Percentiles rank a stretch among this genome's conserved stretches.
Evolutionary conservation across 148 eudicot genomes (phyloP).

Genomic region (Nyssa sinensis): DNA sequence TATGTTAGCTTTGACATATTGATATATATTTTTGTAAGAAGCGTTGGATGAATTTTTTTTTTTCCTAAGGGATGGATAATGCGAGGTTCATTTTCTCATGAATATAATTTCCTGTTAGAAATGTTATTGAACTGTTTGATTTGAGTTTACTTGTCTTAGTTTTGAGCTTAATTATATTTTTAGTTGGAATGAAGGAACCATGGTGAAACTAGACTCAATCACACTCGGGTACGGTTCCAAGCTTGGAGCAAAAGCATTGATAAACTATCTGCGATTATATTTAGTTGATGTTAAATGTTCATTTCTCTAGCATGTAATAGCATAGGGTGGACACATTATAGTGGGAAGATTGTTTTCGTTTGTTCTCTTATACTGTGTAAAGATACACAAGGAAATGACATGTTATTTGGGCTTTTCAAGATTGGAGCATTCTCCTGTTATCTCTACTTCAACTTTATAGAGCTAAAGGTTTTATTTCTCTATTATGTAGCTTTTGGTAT

Average conservation of each 20-base stretch:
- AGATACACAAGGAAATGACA: neutral
- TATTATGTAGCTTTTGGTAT: constrained; percentile 45
- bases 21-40: neutral
- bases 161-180: neutral
- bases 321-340: too few species aligned
- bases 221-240: neutral
- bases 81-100: too few species aligned
- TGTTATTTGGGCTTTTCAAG: neutral
- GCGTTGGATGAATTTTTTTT: neutral
- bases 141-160: neutral
- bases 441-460: neutral
- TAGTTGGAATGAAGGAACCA: neutral
- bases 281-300: too few species aligned
- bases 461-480: neutral
- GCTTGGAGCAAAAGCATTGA: neutral
- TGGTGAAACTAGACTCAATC: neutral
- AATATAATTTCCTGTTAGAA: too few species aligned
- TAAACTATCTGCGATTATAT: too few species aligned
- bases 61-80: too few species aligned
- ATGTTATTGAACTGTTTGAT: neutral
- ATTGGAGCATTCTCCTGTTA: neutral
- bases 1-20: too few species aligned
- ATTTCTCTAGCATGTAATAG: too few species aligned
- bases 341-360: neutral
- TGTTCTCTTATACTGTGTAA: neutral